A percentile compares a stretch with the other conserved stretches of the same genome.
Conservation (phyloP, 108 stramenopile genomes). For the Pseudonitzschia multistriata region DNA sequence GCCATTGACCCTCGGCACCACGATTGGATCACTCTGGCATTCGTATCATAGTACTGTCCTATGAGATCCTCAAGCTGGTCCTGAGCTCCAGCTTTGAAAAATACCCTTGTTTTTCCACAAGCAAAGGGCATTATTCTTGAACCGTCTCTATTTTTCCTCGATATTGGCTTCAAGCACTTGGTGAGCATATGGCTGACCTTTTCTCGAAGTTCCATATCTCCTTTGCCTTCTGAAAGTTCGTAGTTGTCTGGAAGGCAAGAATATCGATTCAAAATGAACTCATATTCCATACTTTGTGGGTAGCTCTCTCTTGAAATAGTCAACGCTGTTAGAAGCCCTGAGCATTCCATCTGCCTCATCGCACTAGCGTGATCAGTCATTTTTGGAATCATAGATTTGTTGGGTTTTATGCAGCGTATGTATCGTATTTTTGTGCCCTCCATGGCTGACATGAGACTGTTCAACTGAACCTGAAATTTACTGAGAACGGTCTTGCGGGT, state of each 20-base stretch:
- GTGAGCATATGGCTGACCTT: conserved; percentile 38
- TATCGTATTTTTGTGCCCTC: conserved; percentile 75
- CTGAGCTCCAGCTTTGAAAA: conserved; percentile 78
- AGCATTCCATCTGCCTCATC: conserved; percentile 87
- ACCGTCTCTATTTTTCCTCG: conserved; percentile 10
- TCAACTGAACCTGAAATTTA: conserved; percentile 68
- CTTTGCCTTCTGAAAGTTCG: background rate
- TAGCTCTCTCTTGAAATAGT: conserved; percentile 86
- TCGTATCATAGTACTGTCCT: conserved; percentile 42
- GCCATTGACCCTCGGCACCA: conserved; percentile 23
- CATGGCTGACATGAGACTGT: conserved; percentile 60
- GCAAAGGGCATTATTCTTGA: conserved; percentile 46
- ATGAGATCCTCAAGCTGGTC: conserved; percentile 71
- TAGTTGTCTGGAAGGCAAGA: conserved; percentile 10
- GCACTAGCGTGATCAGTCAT: conserved; percentile 68
- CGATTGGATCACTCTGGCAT: conserved; percentile 51
- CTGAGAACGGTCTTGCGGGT: conserved; percentile 54
- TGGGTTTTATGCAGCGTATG: conserved; percentile 91
- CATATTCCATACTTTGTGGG: conserved; percentile 84
- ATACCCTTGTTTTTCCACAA: conserved; percentile 85
- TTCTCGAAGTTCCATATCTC: conserved; percentile 21
- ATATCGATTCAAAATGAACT: conserved; percentile 63
- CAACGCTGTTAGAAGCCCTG: conserved; percentile 91
- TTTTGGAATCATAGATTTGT: conserved; percentile 58
- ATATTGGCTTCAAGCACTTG: conserved; percentile 13